Conservation (phyloP, 176 grass and related monocot genomes). For the Sorghum bicolor region DNA sequence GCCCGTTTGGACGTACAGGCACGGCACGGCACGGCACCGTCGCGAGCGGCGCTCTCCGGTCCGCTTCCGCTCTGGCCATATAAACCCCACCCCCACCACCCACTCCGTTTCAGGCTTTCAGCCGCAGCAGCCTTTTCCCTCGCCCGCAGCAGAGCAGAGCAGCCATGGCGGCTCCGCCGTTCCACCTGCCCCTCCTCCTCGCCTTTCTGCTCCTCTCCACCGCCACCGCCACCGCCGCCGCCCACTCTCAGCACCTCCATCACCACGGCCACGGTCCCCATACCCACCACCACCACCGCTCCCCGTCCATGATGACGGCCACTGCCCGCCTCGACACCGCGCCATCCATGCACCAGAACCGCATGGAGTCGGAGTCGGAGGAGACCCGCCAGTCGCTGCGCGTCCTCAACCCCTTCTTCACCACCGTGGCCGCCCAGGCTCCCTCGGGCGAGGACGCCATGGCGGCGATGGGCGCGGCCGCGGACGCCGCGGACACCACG, state of each 20-base stretch:
- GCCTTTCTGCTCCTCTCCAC: neutral
- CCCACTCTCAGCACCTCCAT: neutral
- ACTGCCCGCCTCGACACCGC: slow-evolving; percentile 15
- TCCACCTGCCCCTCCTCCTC: slow-evolving; percentile 12
- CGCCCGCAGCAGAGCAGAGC: neutral
- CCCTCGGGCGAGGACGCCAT: slow-evolving; percentile 10
- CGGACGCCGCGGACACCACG: neutral
- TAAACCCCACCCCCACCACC: neutral
- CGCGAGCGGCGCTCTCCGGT: neutral
- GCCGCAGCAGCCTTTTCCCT: neutral
- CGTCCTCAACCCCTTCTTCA: slow-evolving; percentile 21
- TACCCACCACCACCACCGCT: slow-evolving; percentile 12
- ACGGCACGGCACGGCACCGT: slow-evolving; percentile 8
- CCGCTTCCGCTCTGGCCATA: neutral
- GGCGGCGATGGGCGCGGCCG: neutral
- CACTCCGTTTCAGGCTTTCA: neutral
- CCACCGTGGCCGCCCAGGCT: neutral
- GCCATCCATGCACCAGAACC: slow-evolving; percentile 32
- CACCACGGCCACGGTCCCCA: neutral
- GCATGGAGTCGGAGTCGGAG: neutral
- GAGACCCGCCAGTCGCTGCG: slow-evolving; percentile 25
- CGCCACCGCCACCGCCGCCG: neutral
- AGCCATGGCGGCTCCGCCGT: slow-evolving; percentile 21
- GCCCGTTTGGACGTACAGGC: neutral
- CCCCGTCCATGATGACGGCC: neutral